phyloP scores from a whole-genome alignment of 2,329 filamentous ascomycete genomes.

The Stemphylium beticola region DNA sequence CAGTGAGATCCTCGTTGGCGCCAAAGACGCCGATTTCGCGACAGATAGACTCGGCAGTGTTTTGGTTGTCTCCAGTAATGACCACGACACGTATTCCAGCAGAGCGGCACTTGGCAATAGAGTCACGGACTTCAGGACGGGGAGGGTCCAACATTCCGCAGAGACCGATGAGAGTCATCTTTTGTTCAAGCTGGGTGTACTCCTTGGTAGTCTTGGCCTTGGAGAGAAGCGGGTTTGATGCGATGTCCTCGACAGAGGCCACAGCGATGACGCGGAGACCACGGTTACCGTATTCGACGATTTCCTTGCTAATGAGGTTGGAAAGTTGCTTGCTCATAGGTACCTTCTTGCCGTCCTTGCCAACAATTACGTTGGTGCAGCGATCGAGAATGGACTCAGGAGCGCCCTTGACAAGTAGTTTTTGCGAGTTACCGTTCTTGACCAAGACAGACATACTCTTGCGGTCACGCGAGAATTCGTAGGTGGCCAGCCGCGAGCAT shows the following conservation, averaged over 20 bases:
- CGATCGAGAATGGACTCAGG: constrained; percentile 94
- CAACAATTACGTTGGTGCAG: constrained; percentile 81
- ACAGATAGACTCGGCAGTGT: constrained; percentile 97
- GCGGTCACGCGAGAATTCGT: constrained; percentile 94
- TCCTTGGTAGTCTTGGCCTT: constrained; percentile 82
- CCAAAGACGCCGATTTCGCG: constrained; percentile 95
- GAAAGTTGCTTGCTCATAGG: constrained; percentile 72
- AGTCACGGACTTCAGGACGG: constrained; percentile 84
- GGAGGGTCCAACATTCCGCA: constrained; percentile 97
- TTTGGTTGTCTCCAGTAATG: constrained; percentile 97
- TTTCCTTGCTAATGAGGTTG: constrained; percentile 75
- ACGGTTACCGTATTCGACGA: constrained; percentile 87
- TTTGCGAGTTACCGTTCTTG: constrained; percentile 70
- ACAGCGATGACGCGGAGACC: constrained; percentile 95
- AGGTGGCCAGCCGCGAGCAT: constrained; percentile 79
- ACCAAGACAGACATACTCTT: constrained; percentile 99
- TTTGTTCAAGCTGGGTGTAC: constrained; percentile 87
- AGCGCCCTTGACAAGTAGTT: constrained; percentile 93
- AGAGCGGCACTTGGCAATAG: constrained; percentile 86
- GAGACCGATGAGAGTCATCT: constrained; percentile 91
- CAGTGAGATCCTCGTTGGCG: constrained; percentile 77
- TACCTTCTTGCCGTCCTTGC: constrained; percentile 78
- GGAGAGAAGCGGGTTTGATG: constrained; percentile 70
- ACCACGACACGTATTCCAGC: constrained; percentile 97
- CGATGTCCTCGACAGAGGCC: constrained; percentile 80